These are phyloP conservation scores for Wickerhamomyces sydowiorum DNA, from an alignment of 805 yeast species.

Conservation along the genomic window DNA sequence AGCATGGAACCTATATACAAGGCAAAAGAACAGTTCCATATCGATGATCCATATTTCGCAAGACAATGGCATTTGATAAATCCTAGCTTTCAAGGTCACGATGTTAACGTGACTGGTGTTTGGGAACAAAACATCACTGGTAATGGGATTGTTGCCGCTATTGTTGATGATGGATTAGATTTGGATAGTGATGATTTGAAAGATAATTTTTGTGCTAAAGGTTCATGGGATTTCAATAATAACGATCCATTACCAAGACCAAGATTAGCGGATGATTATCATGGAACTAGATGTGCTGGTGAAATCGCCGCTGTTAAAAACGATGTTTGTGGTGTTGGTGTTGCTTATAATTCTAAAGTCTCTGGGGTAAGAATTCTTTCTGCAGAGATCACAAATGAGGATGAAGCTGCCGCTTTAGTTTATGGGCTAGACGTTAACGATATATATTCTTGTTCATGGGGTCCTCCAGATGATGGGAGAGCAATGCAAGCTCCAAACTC, in stretches of 20 bases:
- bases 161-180: conserved; percentile 94
- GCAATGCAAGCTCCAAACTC: conserved; percentile 81
- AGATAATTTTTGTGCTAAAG: conserved; percentile 63
- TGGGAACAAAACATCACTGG: conserved; percentile 87
- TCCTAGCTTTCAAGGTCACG: conserved; percentile 66
- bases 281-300: conserved; percentile 97
- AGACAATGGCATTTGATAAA: conserved; percentile 93
- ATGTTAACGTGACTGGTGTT: conserved; percentile 78
- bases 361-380: conserved; percentile 88
- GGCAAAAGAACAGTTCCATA: conserved; percentile 48
- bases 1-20: conserved; percentile 39
- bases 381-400: conserved; percentile 73
- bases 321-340: conserved; percentile 91
- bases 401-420: conserved; percentile 85
- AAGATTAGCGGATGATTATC: conserved; percentile 72
- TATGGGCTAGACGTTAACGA: conserved; percentile 81
- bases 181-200: conserved; percentile 68
- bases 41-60: conserved; percentile 77
- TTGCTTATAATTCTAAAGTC: conserved; percentile 83
- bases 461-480: conserved; percentile 90
- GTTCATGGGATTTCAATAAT: conserved; percentile 92
- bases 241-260: conserved; percentile 76
- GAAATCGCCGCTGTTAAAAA: conserved; percentile 87
- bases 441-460: conserved; percentile 97
- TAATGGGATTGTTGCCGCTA: conserved; percentile 73